A percentile compares a stretch with the other conserved stretches of the same genome.
phyloP scores from a whole-genome alignment of 169 alveolate species.

The Cryptosporidium muris region DNA sequence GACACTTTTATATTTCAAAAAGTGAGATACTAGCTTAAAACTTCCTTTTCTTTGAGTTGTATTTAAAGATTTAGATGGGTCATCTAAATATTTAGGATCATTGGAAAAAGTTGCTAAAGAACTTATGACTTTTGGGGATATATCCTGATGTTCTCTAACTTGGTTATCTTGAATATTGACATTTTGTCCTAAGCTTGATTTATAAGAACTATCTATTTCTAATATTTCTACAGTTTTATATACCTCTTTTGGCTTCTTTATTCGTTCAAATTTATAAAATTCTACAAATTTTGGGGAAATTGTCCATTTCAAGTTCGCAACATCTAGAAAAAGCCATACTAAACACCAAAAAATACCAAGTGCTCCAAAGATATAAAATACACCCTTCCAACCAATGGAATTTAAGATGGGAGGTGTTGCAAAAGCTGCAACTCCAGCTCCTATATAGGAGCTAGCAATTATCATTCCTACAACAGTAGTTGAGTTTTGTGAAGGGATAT shows the following conservation, averaged over 20 bases:
- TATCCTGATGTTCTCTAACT: neutral
- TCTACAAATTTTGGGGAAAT: slow-evolving; percentile 23
- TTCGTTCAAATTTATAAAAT: neutral
- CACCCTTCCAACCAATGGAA: slow-evolving; percentile 57
- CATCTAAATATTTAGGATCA: neutral
- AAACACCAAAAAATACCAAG: slow-evolving; percentile 55
- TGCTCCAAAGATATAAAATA: slow-evolving; percentile 48
- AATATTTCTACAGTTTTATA: too few relatives aligned
- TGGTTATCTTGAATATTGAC: neutral
- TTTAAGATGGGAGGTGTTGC: slow-evolving; percentile 63
- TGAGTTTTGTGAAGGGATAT: slow-evolving; percentile 38
- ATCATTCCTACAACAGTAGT: slow-evolving; percentile 45
- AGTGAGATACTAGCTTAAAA: neutral
- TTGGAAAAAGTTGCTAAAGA: neutral
- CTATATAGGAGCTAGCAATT: slow-evolving; percentile 60
- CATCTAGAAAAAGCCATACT: slow-evolving; percentile 61
- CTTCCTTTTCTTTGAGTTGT: neutral
- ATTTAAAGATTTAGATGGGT: neutral
- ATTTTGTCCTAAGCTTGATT: neutral
- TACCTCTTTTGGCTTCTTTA: neutral
- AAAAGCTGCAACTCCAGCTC: slow-evolving; percentile 66
- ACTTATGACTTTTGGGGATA: neutral
- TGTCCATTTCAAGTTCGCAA: slow-evolving; percentile 21
- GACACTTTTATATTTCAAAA: slow-evolving; percentile 16
- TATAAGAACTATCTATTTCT: neutral